Conservation (phyloP, 441 rosid species). For the Biscutella laevigata region DNA sequence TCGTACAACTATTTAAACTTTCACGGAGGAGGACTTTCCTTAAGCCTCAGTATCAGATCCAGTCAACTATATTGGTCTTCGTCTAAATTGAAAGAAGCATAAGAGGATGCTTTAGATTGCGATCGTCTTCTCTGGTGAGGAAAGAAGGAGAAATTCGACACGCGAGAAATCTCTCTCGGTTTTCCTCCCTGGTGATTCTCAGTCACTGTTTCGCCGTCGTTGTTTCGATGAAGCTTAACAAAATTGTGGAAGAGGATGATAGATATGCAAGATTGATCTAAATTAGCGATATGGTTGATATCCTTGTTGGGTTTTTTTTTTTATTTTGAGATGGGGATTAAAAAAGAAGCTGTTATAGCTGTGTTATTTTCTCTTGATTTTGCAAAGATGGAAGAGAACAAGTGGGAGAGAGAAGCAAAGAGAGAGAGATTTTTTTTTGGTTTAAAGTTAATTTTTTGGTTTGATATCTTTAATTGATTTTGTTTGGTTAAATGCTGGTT, state of each 20-base stretch:
- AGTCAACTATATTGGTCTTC: no score
- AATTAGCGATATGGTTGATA: constrained; percentile 37
- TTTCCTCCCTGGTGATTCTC: constrained; percentile 56
- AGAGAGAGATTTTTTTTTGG: no score
- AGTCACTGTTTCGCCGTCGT: constrained; percentile 61
- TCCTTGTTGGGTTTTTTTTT: constrained; percentile 56
- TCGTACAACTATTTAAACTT: no score
- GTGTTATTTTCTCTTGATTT: constrained; percentile 47
- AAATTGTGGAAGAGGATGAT: constrained; percentile 46
- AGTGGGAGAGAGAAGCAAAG: no score
- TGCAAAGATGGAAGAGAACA: constrained; percentile 8
- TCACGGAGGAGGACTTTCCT: no score
- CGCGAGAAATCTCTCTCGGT: constrained; percentile 44
- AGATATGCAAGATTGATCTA: constrained; percentile 48
- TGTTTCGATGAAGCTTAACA: constrained; percentile 54
- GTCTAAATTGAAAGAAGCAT: no score
- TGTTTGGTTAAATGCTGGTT: no score
- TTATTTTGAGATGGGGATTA: constrained; percentile 49
- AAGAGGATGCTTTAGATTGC: no score
- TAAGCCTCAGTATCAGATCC: no score
- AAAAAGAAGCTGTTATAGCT: constrained; percentile 51
- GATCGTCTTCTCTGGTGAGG: no score
- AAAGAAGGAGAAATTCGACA: constrained; percentile 41
- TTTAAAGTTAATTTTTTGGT: no score
- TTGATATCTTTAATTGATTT: no score